phyloP scores from a whole-genome alignment of 176 grass and related monocot genomes.

The Calamus simplicifolius region DNA sequence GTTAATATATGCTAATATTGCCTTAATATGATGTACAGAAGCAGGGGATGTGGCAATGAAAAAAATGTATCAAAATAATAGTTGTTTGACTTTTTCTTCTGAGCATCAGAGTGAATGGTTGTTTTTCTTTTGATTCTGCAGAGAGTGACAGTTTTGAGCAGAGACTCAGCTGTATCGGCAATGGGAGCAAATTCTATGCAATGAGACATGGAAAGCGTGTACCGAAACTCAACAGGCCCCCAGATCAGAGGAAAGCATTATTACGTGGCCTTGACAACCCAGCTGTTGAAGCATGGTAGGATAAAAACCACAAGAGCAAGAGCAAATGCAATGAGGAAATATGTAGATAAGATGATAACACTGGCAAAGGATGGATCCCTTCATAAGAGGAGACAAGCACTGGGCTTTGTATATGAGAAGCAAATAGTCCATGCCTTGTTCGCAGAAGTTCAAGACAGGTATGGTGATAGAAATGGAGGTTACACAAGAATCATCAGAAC shows the following conservation, averaged over 20 bases:
- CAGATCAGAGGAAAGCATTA: constrained; percentile 75
- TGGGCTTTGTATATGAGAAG: constrained; percentile 88
- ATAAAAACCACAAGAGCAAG: constrained; percentile 86
- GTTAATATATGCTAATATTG: too few species aligned
- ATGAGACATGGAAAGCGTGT: constrained; percentile 77
- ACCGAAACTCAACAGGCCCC: constrained; percentile 67
- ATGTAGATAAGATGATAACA: constrained; percentile 83
- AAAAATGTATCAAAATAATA: background rate
- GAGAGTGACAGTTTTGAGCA: constrained; percentile 43
- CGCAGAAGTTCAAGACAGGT: constrained; percentile 67
- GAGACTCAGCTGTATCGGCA: constrained; percentile 33
- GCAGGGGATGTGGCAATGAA: too few species aligned
- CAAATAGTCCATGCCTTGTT: constrained; percentile 80
- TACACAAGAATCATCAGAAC: constrained; percentile 90
- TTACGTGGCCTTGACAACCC: constrained; percentile 71
- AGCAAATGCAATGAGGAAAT: constrained; percentile 85
- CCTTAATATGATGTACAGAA: too few species aligned
- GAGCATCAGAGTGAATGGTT: background rate
- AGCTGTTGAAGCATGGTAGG: constrained; percentile 73
- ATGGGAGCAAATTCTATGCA: constrained; percentile 58
- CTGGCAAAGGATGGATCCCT: constrained; percentile 83
- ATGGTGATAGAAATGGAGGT: constrained; percentile 71
- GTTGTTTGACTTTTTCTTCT: background rate
- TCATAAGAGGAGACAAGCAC: constrained; percentile 90
- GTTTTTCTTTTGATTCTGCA: background rate